Base-by-base conservation (phyloP, 2,329 filamentous ascomycete genomes). In the Nemania sp. region DNA sequence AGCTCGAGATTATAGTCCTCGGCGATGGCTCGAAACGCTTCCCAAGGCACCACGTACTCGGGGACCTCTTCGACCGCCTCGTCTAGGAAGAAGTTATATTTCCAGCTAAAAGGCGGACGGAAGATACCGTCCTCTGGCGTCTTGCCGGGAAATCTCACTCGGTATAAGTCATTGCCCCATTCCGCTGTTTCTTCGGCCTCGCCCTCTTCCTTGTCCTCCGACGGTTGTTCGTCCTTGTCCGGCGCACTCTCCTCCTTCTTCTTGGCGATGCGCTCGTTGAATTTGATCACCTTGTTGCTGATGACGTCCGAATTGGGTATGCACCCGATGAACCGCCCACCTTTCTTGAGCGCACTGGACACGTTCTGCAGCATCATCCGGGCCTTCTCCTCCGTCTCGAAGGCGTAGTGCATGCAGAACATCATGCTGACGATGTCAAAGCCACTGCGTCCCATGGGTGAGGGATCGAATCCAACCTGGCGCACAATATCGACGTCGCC, bases 321-420 rank as follows among this genome's bases (percentile, higher is more conserved):
- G 69, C 91, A 92, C 32, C 95, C 95, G 59, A 99, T 89, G 76
- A 99, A 96, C 39, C 92, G 87, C 1, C 95, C 95, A 21, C 95
- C 95, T 74, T 98, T 97, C 75, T 94, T 97, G 70, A 99, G 77
- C 2, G 90, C 86, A 1, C 92, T 90, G 0, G 95, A 89, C 2
- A 99, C 94, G 72, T 99, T 99, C 70, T 88, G 86, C 57, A 99
- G 83, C 95, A 99, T 98, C 64, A 87, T 90, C 46, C 92, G 87
- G 2, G 94, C 92, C 75, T 97, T 96, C 49, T 87, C 85, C 75
- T 99, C 94, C 54, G 83, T 91, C 79, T 98, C 95, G 69, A 98
- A 99, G 5, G 95, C 93, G 75, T 99, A 99, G 78, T 99, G 95
- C 87, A 99, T 95, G 71, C 92, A 96, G 76, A 99, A 99, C 95